Percentiles rank a stretch among this genome's conserved stretches.
Evolutionary conservation across 768 basidiomycete species (phyloP).

Genomic region (Calocera cornea): DNA sequence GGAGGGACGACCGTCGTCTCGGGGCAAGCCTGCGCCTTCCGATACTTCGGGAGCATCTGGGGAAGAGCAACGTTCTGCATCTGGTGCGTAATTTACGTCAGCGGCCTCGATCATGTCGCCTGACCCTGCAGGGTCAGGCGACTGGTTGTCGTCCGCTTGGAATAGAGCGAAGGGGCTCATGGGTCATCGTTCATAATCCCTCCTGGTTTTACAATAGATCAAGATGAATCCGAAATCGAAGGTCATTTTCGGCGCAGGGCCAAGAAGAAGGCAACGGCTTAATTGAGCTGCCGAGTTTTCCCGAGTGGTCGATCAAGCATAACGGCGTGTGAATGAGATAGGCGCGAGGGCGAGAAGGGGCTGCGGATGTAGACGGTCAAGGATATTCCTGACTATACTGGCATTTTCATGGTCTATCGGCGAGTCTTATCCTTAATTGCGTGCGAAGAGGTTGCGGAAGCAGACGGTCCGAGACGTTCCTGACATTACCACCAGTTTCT

Average conservation of each 20-base stretch:
- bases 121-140: constrained; percentile 25
- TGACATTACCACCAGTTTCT: neutral
- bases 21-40: neutral
- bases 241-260: neutral
- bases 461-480: neutral
- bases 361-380: neutral
- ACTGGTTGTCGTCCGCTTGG: constrained; percentile 60
- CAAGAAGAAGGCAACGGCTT: neutral
- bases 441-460: too few relatives aligned
- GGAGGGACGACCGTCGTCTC: constrained; percentile 47
- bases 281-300: neutral
- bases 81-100: neutral
- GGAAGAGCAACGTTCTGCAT: neutral
- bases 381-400: neutral
- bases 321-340: neutral
- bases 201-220: neutral
- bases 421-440: neutral
- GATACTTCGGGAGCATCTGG: neutral
- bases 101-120: neutral
- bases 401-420: neutral
- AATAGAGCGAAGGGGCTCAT: constrained; percentile 54
- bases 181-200: constrained; percentile 25
- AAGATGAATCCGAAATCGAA: neutral
- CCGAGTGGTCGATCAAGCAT: neutral
- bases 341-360: neutral